These are phyloP conservation scores for Ustilago cynodontis DNA, from an alignment of 1,284 basidiomycete species.

Conservation along the genomic window DNA sequence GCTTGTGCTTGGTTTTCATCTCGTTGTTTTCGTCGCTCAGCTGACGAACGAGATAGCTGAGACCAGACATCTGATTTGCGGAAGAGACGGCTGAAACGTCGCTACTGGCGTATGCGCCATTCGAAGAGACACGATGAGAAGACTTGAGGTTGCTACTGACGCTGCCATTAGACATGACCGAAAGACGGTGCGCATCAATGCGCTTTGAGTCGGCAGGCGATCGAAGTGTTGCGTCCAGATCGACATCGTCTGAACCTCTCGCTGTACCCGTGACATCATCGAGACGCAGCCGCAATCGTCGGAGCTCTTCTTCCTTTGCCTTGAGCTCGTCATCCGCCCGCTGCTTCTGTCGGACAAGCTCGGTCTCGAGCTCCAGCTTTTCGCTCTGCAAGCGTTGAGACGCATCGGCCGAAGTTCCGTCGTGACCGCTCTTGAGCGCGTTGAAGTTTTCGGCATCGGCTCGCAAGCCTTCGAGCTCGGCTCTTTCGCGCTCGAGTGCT, in stretches of 20 bases:
- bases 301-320: conserved; percentile 41
- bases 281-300: conserved; percentile 51
- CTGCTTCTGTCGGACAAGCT: conserved; percentile 70
- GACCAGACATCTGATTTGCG: conserved; percentile 75
- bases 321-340: conserved; percentile 72
- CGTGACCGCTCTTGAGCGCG: conserved; percentile 40
- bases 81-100: conserved; percentile 74
- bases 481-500: conserved; percentile 88
- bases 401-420: conserved; percentile 26
- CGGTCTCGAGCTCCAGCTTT: conserved; percentile 60
- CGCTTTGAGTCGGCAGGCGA: conserved; percentile 4
- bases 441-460: conserved; percentile 73
- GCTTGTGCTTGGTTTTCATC: conserved; percentile 77
- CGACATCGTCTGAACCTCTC: conserved; percentile 3
- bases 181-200: conserved; percentile 60
- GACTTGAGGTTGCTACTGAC: conserved; percentile 24
- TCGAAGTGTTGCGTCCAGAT: conserved; percentile 8
- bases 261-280: conserved; percentile 67
- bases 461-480: conserved; percentile 87
- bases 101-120: conserved; percentile 72
- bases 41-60: conserved; percentile 82
- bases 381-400: conserved; percentile 50
- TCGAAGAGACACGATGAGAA: conserved; percentile 68
- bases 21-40: conserved; percentile 83
- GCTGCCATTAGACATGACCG: conserved; percentile 22